Evolutionary conservation across 2,329 filamentous ascomycete species (phyloP).

Genomic region (Clathrospora elynae): DNA sequence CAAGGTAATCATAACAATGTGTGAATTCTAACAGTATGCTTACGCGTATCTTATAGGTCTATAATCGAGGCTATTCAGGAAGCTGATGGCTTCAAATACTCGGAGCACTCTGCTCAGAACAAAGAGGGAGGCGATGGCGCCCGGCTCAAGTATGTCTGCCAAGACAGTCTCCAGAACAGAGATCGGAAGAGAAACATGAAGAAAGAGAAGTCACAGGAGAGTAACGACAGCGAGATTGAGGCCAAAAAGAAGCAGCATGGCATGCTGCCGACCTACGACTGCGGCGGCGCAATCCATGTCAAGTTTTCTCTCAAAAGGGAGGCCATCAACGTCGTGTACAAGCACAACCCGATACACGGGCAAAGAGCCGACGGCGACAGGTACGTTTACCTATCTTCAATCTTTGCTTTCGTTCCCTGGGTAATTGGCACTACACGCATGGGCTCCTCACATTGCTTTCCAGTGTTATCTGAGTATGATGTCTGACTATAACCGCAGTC

Average conservation of each 20-base stretch:
- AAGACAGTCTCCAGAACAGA: conserved; percentile 42
- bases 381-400: conserved; percentile 18
- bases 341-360: conserved; percentile 45
- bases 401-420: too few relatives aligned
- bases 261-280: conserved; percentile 36
- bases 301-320: conserved; percentile 45
- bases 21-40: not conserved
- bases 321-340: conserved; percentile 45
- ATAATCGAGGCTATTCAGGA: conserved; percentile 40
- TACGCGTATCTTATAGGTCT: conserved; percentile 21
- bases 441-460: too few relatives aligned
- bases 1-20: conserved; percentile 21
- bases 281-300: conserved; percentile 42
- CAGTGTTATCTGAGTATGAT: not conserved
- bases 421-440: too few relatives aligned
- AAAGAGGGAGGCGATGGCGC: conserved; percentile 38
- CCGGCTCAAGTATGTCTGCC: conserved; percentile 43
- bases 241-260: conserved; percentile 5
- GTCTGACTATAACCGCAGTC: conserved; percentile 2
- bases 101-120: conserved; percentile 38
- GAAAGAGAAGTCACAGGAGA: conserved; percentile 23
- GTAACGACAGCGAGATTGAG: conserved; percentile 11
- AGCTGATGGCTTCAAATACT: conserved; percentile 44
- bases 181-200: conserved; percentile 33
- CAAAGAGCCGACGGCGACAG: conserved; percentile 18